Percentiles rank a stretch among this genome's conserved stretches.
phyloP scores from a whole-genome alignment of 768 basidiomycete genomes.

The Pleurotus citrinopileatus region DNA sequence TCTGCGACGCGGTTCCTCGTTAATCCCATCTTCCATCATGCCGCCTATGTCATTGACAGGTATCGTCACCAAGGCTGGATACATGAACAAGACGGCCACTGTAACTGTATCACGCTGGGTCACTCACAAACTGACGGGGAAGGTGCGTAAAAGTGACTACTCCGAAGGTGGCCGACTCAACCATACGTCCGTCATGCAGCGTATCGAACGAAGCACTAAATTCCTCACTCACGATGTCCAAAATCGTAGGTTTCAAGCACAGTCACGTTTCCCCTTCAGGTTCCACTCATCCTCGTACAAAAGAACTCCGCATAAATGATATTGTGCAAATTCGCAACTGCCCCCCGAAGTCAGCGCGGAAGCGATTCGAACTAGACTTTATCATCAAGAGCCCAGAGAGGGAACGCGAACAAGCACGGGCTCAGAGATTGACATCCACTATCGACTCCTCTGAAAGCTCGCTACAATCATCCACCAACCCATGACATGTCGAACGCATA shows the following conservation, averaged over 20 bases:
- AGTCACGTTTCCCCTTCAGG: conserved; percentile 9
- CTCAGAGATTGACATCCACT: not conserved
- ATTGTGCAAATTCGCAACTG: conserved; percentile 78
- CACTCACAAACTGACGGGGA: conserved; percentile 71
- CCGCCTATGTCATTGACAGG: conserved; percentile 77
- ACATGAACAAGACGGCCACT: conserved; percentile 83
- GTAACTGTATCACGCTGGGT: conserved; percentile 77
- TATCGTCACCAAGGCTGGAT: conserved; percentile 75
- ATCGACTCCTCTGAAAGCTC: not conserved
- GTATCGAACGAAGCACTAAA: conserved; percentile 74
- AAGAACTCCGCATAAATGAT: conserved; percentile 68
- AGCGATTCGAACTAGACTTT: conserved; percentile 70
- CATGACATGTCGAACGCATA: not conserved
- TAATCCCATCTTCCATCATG: conserved; percentile 37
- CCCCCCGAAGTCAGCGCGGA: conserved; percentile 74
- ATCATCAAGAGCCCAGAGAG: conserved; percentile 67
- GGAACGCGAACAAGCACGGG: conserved; percentile 39
- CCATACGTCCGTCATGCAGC: conserved; percentile 38
- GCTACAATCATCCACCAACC: too few species aligned
- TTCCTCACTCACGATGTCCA: conserved; percentile 73
- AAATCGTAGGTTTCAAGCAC: conserved; percentile 49
- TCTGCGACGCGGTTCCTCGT: too few species aligned
- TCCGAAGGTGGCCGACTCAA: too few species aligned
- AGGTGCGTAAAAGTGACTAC: conserved; percentile 45
- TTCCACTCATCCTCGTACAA: too few species aligned